Base-by-base conservation (phyloP, 2,329 filamentous ascomycete genomes). In the Botrytis porri region DNA sequence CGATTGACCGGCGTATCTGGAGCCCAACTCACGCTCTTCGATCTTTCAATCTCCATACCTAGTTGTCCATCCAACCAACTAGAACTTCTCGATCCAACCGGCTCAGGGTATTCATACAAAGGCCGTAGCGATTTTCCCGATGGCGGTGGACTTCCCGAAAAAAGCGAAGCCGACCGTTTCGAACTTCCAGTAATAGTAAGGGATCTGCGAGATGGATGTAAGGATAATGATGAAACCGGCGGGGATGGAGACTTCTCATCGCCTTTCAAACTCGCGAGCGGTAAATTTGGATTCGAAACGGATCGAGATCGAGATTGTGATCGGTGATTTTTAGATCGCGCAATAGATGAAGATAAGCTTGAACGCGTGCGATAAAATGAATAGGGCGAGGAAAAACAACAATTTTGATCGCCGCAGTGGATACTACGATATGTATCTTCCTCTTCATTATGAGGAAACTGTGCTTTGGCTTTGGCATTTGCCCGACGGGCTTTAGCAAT, bases 351-450 rank as follows among this genome's bases (percentile, higher is more conserved):
- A 18, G 48, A 63, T 20, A 25, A 4, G 1, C 6, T 41, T 63
- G 61, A 57, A 5, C 65, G 65, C 2, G n/a, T 25, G 8, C 61
- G 70, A 57, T 65, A 71, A n/a, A 57, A 59, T 10, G 70, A 66
- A n/a, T 71, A 71, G 3, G 70, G 61, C 3, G 60, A 43, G 18
- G 35, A 32, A 43, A 71, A 66, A 43, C 70, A 71, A 43, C 70
- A 71, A 1, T 37, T 71, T 59, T 54, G 43, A 35, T 71, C 70
- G 8, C 70, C 70, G 61, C 60, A 71, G 32, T 71, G 70, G 8
- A 66, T 71, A n/a, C 61, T 60, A 22, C 60, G 60, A 29, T 71
- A 71, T 22, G 70, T 71, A 25, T 71, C 70, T 41, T 62, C 37
- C 25, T 62, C 60, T 41, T 29, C 51, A 29, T 57, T 9, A 9